phyloP scores from a whole-genome alignment of 345 rosid genomes.

The Bruguiera parviflora region DNA sequence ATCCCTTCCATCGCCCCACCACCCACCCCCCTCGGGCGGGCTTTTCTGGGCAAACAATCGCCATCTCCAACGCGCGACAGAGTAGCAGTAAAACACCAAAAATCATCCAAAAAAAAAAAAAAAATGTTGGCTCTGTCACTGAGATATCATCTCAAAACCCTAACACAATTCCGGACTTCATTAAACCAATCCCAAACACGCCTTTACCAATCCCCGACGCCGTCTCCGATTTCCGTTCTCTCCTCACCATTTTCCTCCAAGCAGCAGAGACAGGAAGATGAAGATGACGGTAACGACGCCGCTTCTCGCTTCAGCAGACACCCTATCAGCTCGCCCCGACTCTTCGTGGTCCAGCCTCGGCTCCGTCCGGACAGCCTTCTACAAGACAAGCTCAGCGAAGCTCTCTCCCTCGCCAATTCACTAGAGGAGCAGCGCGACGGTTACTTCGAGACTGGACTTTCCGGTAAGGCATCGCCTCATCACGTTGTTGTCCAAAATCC shows the following conservation, averaged over 20 bases:
- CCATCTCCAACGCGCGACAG: too few species aligned
- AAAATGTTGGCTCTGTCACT: constrained; percentile 4
- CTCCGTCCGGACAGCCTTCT: constrained; percentile 55
- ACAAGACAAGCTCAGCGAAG: constrained; percentile 86
- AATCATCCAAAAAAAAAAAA: background rate
- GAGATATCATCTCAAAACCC: constrained; percentile 9
- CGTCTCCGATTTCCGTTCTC: background rate
- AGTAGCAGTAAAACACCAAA: background rate
- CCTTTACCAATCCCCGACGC: background rate
- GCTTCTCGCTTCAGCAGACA: constrained; percentile 46
- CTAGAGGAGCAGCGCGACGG: constrained; percentile 95
- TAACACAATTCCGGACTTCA: constrained; percentile 8
- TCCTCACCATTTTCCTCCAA: constrained; percentile 10
- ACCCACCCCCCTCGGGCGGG: background rate
- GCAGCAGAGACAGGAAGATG: background rate
- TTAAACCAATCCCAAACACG: background rate
- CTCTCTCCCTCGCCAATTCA: constrained; percentile 85
- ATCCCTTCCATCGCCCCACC: too few species aligned
- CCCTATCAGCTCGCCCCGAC: constrained; percentile 65
- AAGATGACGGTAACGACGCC: background rate
- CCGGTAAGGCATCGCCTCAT: constrained; percentile 69
- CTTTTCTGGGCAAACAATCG: background rate
- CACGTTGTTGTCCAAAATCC: constrained; percentile 87
- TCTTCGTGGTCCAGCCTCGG: constrained; percentile 90
- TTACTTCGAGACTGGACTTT: constrained; percentile 60